Base-by-base conservation (phyloP, 495 filamentous ascomycete species). In the Cairneyella variabilis region DNA sequence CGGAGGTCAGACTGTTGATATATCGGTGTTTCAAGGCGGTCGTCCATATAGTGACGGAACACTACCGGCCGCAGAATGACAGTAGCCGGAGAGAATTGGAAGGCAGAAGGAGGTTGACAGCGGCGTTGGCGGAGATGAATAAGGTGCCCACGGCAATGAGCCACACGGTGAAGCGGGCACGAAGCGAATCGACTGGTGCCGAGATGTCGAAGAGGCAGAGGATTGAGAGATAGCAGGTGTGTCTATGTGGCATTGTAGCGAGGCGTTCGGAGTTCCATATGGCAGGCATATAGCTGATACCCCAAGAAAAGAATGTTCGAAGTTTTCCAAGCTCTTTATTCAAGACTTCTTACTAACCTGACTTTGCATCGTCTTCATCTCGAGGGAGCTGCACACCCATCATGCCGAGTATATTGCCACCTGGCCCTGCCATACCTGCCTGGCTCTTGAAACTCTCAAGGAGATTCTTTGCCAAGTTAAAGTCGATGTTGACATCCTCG, bases 371-470 rank as follows among this genome's bases (percentile, higher is more conserved):
- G 22, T 71, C 80, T 48, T 95, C 91, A 63, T 95, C 88, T 54
- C 87, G 75, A 0, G 91, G 91, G 54, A 96, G 70, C 28, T 77
- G 71, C 57, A 96, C 71, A 23, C 89, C 88, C 89, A 96, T 84
- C 75, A 90, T 77, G 3, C 83, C 84, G 58, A 97, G 74, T 52
- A 97, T 66, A 65, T 95, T 97, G 1, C 91, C 85, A 3, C 84
- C 85, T 1, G 92, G 92, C 0, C 92, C 92, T 11, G 90, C 73
- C 69, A 86, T 77, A 32, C 92, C 92, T 4, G 72, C 89, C 64
- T 97, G 91, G 23, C 84, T 83, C 59, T 95, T 93, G 63, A 97
- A 89, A 62, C 86, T 89, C 69, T 96, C 88, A n/a, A 97, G 71
- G 20, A 97, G 67, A 63, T 96, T 97, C 64, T 89, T 90, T 30